phyloP scores from a whole-genome alignment of 495 filamentous ascomycete genomes.

The Neurospora terricola region DNA sequence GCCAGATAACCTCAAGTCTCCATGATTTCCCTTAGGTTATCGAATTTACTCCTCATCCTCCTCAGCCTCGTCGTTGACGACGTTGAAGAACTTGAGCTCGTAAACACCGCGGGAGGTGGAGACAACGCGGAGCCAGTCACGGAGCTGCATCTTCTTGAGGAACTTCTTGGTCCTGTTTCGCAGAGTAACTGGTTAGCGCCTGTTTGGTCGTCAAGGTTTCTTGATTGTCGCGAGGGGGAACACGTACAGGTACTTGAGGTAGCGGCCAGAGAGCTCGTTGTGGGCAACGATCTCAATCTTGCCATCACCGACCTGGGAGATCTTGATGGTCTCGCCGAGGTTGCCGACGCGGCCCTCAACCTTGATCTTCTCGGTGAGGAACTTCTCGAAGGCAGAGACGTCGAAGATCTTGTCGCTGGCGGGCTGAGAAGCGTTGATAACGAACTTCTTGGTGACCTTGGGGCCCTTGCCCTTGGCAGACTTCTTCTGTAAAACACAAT shows the following conservation, averaged over 20 bases:
- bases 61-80: constrained; percentile 91
- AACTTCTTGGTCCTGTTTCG: constrained; percentile 94
- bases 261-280: constrained; percentile 94
- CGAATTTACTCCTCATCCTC: constrained; percentile 87
- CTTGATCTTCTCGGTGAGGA: constrained; percentile 99
- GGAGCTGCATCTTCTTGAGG: constrained; percentile 99
- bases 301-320: constrained; percentile 83
- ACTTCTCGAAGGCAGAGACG: constrained; percentile 97
- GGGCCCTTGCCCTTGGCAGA: constrained; percentile 47
- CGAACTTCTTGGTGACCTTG: constrained; percentile 70
- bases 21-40: constrained; percentile 9
- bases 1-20: constrained; percentile 8
- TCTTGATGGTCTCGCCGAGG: constrained; percentile 86
- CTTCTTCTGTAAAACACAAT: constrained; percentile 50
- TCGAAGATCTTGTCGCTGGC: constrained; percentile 99
- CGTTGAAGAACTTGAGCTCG: constrained; percentile 99
- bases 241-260: constrained; percentile 97
- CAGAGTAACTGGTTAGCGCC: neutral
- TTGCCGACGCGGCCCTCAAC: constrained; percentile 96
- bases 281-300: constrained; percentile 97
- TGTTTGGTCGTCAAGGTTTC: neutral
- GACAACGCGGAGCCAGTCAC: constrained; percentile 98
- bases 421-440: constrained; percentile 97
- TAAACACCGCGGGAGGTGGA: constrained; percentile 94
- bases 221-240: neutral